A percentile compares a stretch with the other conserved stretches of the same genome.
phyloP scores from a whole-genome alignment of 768 basidiomycete genomes.

The Tricholoma terreum region DNA sequence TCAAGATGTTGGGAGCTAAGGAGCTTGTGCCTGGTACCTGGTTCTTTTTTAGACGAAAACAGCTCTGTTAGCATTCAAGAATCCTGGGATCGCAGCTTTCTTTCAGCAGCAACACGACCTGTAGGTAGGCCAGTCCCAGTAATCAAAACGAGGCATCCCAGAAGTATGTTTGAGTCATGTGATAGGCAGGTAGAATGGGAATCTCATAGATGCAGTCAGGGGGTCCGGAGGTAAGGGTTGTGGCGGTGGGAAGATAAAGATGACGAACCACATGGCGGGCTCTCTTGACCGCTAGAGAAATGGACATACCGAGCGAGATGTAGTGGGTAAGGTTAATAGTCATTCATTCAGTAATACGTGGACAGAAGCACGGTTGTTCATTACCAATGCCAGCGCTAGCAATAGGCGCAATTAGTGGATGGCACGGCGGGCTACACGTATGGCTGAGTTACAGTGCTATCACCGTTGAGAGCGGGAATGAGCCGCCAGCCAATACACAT shows the following conservation, averaged over 20 bases:
- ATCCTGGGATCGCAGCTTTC: not conserved
- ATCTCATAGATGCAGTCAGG: too few relatives aligned
- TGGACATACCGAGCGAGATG: not conserved
- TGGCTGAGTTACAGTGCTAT: not conserved
- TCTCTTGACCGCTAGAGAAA: not conserved
- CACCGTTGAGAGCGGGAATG: not conserved
- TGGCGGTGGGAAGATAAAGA: not conserved
- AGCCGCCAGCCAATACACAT: not conserved
- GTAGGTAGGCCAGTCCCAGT: not conserved
- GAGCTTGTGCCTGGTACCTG: not conserved
- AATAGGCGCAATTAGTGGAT: not conserved
- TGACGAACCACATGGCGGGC: not conserved
- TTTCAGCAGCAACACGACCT: not conserved
- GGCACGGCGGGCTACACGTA: not conserved
- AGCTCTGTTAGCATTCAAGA: not conserved
- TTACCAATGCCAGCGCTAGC: not conserved
- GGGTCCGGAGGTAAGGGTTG: too few relatives aligned
- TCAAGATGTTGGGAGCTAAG: not conserved
- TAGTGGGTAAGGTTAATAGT: not conserved
- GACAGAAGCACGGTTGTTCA: not conserved
- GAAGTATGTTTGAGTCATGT: not conserved
- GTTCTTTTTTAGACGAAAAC: too few relatives aligned
- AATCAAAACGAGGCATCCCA: not conserved
- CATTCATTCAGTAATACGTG: conserved; percentile 4
- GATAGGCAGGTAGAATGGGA: too few relatives aligned